Evolutionary conservation across 2,329 filamentous ascomycete genomes (phyloP).

Genomic region (Claviceps quebecensis): DNA sequence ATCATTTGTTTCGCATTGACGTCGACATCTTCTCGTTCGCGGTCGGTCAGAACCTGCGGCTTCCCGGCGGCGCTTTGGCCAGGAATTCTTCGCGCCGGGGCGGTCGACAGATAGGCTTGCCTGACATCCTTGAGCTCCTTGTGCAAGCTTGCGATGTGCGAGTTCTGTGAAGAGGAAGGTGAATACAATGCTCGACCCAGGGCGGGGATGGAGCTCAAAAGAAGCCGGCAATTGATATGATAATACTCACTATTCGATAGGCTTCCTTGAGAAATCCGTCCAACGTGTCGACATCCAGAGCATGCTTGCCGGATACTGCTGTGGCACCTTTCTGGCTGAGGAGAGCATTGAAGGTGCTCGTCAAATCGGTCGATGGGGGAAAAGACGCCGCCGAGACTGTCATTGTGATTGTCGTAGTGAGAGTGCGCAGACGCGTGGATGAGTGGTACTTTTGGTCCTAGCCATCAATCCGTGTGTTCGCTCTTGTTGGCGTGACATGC

Average conservation of each 20-base stretch:
- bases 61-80: constrained; percentile 31
- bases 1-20: constrained; percentile 74
- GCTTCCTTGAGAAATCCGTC: constrained; percentile 91
- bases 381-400: constrained; percentile 3
- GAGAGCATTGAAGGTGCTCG: constrained; percentile 53
- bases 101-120: constrained; percentile 79
- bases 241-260: constrained; percentile 63
- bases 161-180: constrained; percentile 43
- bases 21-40: constrained; percentile 75
- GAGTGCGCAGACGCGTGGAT: neutral
- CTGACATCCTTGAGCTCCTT: constrained; percentile 70
- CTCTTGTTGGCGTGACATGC: neutral
- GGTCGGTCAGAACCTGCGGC: constrained; percentile 54
- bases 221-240: no score
- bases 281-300: constrained; percentile 31
- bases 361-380: constrained; percentile 42
- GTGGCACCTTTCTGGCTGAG: constrained; percentile 42
- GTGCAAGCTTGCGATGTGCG: constrained; percentile 69
- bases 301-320: constrained; percentile 30
- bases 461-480: neutral
- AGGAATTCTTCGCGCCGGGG: constrained; percentile 45
- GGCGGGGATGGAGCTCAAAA: neutral
- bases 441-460: neutral
- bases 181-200: neutral
- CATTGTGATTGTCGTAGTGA: neutral